These are phyloP conservation scores for Schizosaccharomyces japonicus DNA, from an alignment of 805 yeast genomes.

Conservation along the genomic window DNA sequence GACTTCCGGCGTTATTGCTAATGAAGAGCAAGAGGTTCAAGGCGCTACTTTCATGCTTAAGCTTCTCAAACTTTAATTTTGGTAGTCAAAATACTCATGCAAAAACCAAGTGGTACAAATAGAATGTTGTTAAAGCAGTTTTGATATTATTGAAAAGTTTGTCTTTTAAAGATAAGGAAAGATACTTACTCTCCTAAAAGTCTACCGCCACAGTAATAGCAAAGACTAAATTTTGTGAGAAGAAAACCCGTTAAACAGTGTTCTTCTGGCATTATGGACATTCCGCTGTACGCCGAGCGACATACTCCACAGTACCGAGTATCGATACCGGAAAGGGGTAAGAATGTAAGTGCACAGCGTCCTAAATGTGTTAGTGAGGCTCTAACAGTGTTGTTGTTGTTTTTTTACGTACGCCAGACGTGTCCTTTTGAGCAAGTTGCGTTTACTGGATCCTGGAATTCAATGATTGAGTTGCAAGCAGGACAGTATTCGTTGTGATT, in stretches of 20 bases:
- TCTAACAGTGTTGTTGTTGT: too few species aligned
- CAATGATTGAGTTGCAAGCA: neutral
- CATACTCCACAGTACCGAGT: neutral
- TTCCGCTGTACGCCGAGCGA: neutral
- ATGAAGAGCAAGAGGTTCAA: slow-evolving; percentile 52
- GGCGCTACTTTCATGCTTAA: slow-evolving; percentile 11
- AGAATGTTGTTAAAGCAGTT: too few species aligned
- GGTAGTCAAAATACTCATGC: too few species aligned
- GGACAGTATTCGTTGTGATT: neutral
- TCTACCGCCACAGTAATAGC: neutral
- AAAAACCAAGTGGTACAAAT: too few species aligned
- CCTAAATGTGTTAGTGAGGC: too few species aligned
- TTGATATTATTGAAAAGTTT: too few species aligned
- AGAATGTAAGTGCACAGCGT: neutral
- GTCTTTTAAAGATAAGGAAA: too few species aligned
- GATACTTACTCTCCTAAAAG: too few species aligned
- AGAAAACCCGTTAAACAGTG: neutral
- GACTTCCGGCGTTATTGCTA: slow-evolving; percentile 35
- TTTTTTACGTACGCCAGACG: too few species aligned
- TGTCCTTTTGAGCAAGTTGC: neutral
- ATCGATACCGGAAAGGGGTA: neutral
- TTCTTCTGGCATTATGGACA: neutral
- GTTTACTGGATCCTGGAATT: neutral
- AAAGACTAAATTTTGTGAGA: neutral
- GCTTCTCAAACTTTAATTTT: slow-evolving; percentile 10